These are phyloP conservation scores for Monilinia fructigena DNA, from an alignment of 2,329 filamentous ascomycete species.

Conservation along the genomic window DNA sequence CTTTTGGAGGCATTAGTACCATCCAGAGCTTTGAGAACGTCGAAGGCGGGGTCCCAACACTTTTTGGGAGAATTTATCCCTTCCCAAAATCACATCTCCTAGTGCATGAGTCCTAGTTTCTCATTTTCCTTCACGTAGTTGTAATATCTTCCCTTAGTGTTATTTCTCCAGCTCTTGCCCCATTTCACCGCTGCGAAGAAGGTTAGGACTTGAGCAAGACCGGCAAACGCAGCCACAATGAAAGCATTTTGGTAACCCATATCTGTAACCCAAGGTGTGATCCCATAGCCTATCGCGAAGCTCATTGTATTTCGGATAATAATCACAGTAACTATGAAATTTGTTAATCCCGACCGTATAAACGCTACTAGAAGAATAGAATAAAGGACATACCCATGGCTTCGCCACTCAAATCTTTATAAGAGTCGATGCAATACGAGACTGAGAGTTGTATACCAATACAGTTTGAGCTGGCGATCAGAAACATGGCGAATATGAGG, in stretches of 20 bases:
- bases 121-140: conserved; percentile 41
- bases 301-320: conserved; percentile 50
- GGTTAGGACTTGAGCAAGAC: conserved; percentile 43
- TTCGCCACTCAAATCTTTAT: conserved; percentile 49
- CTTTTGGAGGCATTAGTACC: not conserved
- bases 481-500: conserved; percentile 49
- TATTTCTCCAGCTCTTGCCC: conserved; percentile 47
- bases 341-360: not conserved
- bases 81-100: not conserved
- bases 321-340: conserved; percentile 46
- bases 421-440: conserved; percentile 49
- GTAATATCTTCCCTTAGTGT: conserved; percentile 43
- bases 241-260: conserved; percentile 48
- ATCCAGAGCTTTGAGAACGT: not conserved
- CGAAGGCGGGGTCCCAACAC: not conserved
- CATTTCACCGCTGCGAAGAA: conserved; percentile 50
- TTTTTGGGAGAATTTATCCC: too few relatives aligned
- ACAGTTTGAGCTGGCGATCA: conserved; percentile 46
- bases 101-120: conserved; percentile 25
- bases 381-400: conserved; percentile 41
- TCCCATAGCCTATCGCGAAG: conserved; percentile 52
- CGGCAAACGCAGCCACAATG: conserved; percentile 44
- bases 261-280: conserved; percentile 47
- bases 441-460: conserved; percentile 47
- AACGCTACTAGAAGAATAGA: not conserved